phyloP scores from a whole-genome alignment of 768 basidiomycete species.

The Myochromella boudieri region DNA sequence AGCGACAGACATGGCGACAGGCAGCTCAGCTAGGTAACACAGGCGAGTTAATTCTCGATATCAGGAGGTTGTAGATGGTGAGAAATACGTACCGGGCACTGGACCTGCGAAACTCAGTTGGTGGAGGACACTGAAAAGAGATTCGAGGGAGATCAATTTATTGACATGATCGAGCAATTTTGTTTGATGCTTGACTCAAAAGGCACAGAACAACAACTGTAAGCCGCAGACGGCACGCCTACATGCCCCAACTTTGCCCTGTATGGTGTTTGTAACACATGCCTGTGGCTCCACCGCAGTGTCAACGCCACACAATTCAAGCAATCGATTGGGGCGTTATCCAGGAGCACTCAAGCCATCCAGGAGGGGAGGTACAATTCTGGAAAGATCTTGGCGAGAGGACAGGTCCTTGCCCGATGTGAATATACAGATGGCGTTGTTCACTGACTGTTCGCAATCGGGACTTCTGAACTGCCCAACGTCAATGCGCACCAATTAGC shows the following conservation, averaged over 20 bases:
- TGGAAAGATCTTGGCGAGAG: too few relatives aligned
- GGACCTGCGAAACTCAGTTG: neutral
- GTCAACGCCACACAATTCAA: neutral
- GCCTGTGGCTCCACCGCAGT: neutral
- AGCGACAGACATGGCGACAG: slow-evolving; percentile 9
- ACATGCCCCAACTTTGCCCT: too few relatives aligned
- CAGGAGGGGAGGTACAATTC: too few relatives aligned
- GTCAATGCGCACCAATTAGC: too few relatives aligned
- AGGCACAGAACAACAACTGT: neutral
- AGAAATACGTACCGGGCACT: neutral
- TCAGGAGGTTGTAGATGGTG: neutral
- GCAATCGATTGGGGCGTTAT: neutral
- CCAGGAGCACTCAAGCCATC: too few relatives aligned
- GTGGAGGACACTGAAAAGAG: neutral
- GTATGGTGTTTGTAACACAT: too few relatives aligned
- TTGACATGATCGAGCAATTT: neutral
- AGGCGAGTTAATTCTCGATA: neutral
- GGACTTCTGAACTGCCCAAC: too few relatives aligned
- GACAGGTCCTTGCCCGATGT: too few relatives aligned
- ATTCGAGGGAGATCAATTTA: slow-evolving; percentile 5
- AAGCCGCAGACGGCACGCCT: too few relatives aligned
- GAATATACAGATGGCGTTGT: too few relatives aligned
- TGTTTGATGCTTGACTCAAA: neutral
- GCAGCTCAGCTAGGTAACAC: neutral
- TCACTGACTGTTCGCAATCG: too few relatives aligned